Base-by-base conservation (phyloP, 306 rosid genomes). In the Trichosanthes cucumerina region DNA sequence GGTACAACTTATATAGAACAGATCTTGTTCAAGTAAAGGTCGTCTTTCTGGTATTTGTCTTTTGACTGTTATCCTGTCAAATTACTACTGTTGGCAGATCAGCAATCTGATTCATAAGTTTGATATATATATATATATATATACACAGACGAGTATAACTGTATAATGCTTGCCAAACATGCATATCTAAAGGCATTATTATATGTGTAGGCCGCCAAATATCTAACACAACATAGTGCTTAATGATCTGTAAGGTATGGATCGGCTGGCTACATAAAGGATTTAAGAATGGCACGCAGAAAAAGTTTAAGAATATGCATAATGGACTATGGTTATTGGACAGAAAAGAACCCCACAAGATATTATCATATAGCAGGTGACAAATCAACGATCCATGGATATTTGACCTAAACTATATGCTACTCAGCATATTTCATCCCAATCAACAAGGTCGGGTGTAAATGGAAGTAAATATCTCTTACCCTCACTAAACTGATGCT, bases 71-170 rank as follows among this genome's bases (percentile, higher is more conserved):
- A 7, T 64, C 44, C 47, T 7, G n/a, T 64, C 70, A 64, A 64
- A 36, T 64, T 34, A 64, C 69, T 28, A 63, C 10, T 64, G 8
- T 36, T 63, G 71, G 15, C 0, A 65, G 47, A 36, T 65, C 72
- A 65, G 28, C 46, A 19, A 18, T 38, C 72, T 36, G 47, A 65
- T 64, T 34, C 24, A 64, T 16, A 80, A 54, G 57, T 88, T 85
- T 18, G 86, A 11, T 50, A 64, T 14, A 10, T n/a, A 1, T 28
- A 28, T 28, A 28, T 46, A 3, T 4, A 38, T 0, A 24, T 26
- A 24, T 15, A 71, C 4, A 68, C 75, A 66, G 31, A 66, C 18
- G 18, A 24, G 38, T 6, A 31, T 15, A 6, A 63, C 43, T 31
- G 21, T 4, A 14, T 11, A 44, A 44, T 44, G 76, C 76, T 43